A percentile compares a stretch with the other conserved stretches of the same genome.
phyloP scores from a whole-genome alignment of 1,284 basidiomycete species.

The Ganoderma leucocontextum region DNA sequence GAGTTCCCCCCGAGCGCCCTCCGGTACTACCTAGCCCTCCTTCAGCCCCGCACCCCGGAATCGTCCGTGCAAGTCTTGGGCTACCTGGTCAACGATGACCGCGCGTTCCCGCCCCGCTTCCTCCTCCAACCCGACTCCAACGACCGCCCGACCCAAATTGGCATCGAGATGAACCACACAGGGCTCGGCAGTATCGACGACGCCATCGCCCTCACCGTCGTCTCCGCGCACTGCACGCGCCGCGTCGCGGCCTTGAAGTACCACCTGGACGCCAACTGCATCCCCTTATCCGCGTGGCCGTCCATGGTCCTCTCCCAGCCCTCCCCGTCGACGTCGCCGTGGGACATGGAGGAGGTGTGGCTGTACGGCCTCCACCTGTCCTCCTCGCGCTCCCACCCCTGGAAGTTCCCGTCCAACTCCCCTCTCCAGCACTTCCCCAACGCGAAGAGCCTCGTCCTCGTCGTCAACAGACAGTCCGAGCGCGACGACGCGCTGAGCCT shows the following conservation, averaged over 20 bases:
- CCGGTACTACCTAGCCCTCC: slow-evolving; percentile 5
- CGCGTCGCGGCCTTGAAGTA: not conserved
- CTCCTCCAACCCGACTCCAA: not conserved
- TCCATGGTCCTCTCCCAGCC: not conserved
- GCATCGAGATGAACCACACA: slow-evolving; percentile 9
- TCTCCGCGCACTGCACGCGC: slow-evolving; percentile 2
- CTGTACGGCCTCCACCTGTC: not conserved
- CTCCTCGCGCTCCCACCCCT: no score
- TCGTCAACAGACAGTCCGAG: not conserved
- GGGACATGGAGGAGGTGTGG: slow-evolving; percentile 11
- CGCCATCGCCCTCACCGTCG: slow-evolving; percentile 8
- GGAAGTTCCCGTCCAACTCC: not conserved
- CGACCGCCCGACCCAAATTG: not conserved
- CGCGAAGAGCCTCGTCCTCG: not conserved
- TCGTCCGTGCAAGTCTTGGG: slow-evolving; percentile 9
- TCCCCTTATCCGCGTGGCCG: not conserved
- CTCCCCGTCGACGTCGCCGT: not conserved
- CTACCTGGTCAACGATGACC: not conserved
- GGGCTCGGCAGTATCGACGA: not conserved
- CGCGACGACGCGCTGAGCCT: not conserved
- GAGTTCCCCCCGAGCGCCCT: not conserved
- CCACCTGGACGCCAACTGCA: not conserved
- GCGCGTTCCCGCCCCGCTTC: not conserved
- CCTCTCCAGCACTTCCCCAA: not conserved
- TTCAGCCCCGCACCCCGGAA: not conserved